These are phyloP conservation scores for Rhodosporidiobolus sp. DNA, from an alignment of 768 basidiomycete species.

Conservation along the genomic window DNA sequence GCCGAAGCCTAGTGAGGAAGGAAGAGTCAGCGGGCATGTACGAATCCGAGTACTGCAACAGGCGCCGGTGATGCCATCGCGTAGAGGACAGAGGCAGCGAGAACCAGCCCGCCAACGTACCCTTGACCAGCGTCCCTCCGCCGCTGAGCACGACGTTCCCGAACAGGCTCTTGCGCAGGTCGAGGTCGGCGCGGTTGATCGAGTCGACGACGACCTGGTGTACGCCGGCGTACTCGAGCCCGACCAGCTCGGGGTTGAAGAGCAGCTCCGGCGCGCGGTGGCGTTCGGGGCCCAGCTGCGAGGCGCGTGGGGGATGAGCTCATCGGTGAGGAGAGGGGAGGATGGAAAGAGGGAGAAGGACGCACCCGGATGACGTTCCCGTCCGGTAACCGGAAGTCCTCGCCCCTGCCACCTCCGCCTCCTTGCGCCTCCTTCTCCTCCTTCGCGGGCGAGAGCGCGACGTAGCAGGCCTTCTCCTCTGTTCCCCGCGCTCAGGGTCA, in stretches of 20 bases:
- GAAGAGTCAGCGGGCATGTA: not conserved
- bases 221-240: slow-evolving; percentile 92
- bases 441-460: slow-evolving; percentile 85
- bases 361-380: slow-evolving; percentile 85
- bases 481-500: no score
- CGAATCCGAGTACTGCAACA: no score
- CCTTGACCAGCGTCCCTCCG: slow-evolving; percentile 90
- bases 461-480: slow-evolving; percentile 93
- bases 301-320: not conserved
- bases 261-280: slow-evolving; percentile 96
- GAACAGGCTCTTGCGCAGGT: slow-evolving; percentile 89
- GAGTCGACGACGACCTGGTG: slow-evolving; percentile 99
- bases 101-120: slow-evolving; percentile 52
- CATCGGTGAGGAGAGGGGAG: not conserved
- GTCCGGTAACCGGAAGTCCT: slow-evolving; percentile 91
- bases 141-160: slow-evolving; percentile 96
- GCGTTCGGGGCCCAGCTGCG: slow-evolving; percentile 84
- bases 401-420: slow-evolving; percentile 59
- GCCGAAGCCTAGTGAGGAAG: slow-evolving; percentile 67
- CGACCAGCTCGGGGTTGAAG: slow-evolving; percentile 95
- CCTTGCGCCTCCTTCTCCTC: slow-evolving; percentile 79
- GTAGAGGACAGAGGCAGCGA: not conserved
- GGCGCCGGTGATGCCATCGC: no score
- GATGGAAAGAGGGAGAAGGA: slow-evolving; percentile 2
- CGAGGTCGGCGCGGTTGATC: slow-evolving; percentile 91